phyloP scores from a whole-genome alignment of 2,329 filamentous ascomycete species.

The Cordyceps sp. region DNA sequence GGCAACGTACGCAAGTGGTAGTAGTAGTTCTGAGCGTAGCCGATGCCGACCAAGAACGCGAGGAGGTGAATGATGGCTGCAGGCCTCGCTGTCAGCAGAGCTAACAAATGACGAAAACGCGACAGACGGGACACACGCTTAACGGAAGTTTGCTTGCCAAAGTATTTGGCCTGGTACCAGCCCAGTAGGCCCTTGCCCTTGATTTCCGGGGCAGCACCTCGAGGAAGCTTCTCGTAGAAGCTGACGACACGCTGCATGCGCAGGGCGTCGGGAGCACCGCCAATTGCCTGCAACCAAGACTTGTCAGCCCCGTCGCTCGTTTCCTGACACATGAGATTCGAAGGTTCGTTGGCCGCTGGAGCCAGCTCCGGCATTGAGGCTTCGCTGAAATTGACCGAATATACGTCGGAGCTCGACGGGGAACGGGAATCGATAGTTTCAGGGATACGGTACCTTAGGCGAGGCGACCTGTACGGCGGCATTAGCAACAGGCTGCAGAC shows the following conservation, averaged over 20 bases:
- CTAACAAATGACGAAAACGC: not conserved
- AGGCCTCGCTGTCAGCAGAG: not conserved
- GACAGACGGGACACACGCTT: constrained; percentile 49
- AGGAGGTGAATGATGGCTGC: constrained; percentile 80
- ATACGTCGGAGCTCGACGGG: no score
- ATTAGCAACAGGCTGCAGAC: not conserved
- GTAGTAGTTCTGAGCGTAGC: constrained; percentile 98
- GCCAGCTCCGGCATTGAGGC: no score
- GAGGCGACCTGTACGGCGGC: constrained; percentile 48
- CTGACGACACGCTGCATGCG: constrained; percentile 96
- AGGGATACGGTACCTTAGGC: constrained; percentile 68
- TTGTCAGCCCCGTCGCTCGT: constrained; percentile 16
- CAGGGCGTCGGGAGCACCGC: constrained; percentile 84
- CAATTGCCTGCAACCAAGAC: constrained; percentile 54
- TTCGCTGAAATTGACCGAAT: no score
- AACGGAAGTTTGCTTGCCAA: constrained; percentile 80
- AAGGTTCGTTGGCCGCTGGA: no score
- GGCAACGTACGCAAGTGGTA: constrained; percentile 85
- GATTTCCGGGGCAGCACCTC: constrained; percentile 70
- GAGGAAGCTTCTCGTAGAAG: constrained; percentile 98
- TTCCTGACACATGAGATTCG: no score
- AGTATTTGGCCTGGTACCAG: constrained; percentile 83
- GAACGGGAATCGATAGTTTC: no score
- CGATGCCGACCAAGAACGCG: constrained; percentile 58
- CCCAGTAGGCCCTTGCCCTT: constrained; percentile 71